Conservation (phyloP, 352 stramenopile genomes). For the Pythium rhizo-oryzae region DNA sequence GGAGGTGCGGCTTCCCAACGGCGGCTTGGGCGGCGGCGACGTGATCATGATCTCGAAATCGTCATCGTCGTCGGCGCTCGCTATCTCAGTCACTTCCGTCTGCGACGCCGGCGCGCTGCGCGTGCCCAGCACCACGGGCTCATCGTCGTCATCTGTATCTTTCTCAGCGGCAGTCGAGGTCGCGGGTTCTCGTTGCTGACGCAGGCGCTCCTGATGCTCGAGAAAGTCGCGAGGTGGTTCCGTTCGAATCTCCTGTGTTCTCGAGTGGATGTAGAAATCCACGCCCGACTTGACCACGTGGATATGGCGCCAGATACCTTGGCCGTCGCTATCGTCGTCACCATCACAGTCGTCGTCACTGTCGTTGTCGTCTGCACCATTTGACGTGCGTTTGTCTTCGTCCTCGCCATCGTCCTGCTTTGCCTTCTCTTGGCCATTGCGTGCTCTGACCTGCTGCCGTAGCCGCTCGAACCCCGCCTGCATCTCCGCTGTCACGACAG, state of each 20-base stretch:
- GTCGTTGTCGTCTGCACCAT: not conserved
- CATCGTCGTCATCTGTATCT: constrained; percentile 7
- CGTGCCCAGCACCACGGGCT: constrained; percentile 14
- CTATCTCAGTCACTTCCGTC: not conserved
- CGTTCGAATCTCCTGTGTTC: constrained; percentile 72
- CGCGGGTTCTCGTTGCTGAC: constrained; percentile 22
- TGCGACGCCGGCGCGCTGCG: constrained; percentile 24
- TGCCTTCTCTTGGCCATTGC: constrained; percentile 40
- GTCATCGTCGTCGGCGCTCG: constrained; percentile 18
- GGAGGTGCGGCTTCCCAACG: constrained; percentile 2
- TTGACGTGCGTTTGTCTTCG: not conserved
- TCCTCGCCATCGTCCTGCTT: not conserved
- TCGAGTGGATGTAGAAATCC: constrained; percentile 82
- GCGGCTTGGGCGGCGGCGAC: constrained; percentile 18
- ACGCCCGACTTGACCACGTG: constrained; percentile 58
- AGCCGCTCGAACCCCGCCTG: constrained; percentile 77
- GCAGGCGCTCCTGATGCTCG: constrained; percentile 46
- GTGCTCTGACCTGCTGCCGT: constrained; percentile 63
- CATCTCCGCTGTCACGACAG: constrained; percentile 56
- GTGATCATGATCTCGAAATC: constrained; percentile 25
- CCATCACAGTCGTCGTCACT: constrained; percentile 4
- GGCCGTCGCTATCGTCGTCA: constrained; percentile 32
- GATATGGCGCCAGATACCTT: constrained; percentile 65
- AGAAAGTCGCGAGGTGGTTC: constrained; percentile 52
- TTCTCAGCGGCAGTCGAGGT: not conserved